phyloP scores from a whole-genome alignment of 805 yeast genomes.

The Jamesozyma jinghongensis region DNA sequence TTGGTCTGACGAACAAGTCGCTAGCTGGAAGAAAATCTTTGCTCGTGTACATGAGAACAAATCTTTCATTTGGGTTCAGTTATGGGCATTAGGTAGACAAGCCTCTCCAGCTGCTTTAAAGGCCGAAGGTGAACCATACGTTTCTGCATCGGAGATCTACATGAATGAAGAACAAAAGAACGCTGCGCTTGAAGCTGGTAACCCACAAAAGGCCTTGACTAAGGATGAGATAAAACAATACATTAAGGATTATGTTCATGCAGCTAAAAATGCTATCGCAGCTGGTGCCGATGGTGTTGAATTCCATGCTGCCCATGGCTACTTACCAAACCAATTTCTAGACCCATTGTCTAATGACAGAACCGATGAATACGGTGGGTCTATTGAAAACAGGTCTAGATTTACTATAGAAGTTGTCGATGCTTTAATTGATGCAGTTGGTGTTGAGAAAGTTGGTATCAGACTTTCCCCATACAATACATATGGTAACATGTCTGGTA shows the following conservation, averaged over 20 bases:
- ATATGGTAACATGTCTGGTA: conserved; percentile 34
- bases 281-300: conserved; percentile 51
- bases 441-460: conserved; percentile 39
- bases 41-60: conserved; percentile 43
- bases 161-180: conserved; percentile 28
- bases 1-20: conserved; percentile 37
- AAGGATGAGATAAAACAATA: conserved; percentile 33
- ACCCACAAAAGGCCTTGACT: conserved; percentile 26
- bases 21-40: conserved; percentile 41
- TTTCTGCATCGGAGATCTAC: conserved; percentile 34
- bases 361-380: conserved; percentile 48
- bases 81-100: conserved; percentile 42
- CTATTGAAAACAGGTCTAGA: conserved; percentile 40
- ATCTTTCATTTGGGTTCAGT: conserved; percentile 38
- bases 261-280: conserved; percentile 34
- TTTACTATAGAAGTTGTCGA: conserved; percentile 43
- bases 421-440: conserved; percentile 41
- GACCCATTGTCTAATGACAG: conserved; percentile 37
- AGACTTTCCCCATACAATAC: conserved; percentile 40
- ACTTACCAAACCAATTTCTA: conserved; percentile 46
- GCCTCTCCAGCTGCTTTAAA: conserved; percentile 32
- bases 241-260: conserved; percentile 34
- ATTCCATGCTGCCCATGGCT: conserved; percentile 61
- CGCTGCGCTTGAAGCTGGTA: conserved; percentile 28
- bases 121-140: conserved; percentile 30